A percentile compares a stretch with the other conserved stretches of the same genome.
These are phyloP conservation scores for Skeletonema marinoi DNA, from an alignment of 108 stramenopile genomes.

Conservation along the genomic window DNA sequence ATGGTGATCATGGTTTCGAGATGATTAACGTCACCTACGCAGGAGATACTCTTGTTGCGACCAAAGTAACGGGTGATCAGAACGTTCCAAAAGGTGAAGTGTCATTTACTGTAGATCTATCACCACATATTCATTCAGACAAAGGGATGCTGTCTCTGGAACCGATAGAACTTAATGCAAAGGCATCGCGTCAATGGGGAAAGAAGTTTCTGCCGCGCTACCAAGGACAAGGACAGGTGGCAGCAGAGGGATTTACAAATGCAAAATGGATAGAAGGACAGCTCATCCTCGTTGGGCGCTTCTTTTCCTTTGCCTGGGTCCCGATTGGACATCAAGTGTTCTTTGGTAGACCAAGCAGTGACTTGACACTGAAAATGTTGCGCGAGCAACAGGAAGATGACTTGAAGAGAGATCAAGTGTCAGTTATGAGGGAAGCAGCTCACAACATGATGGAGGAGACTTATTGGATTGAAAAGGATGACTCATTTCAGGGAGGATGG, in stretches of 20 bases:
- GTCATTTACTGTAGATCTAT: conserved; percentile 72
- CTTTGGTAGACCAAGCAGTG: conserved; percentile 73
- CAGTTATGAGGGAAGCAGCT: conserved; percentile 19
- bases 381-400: conserved; percentile 30
- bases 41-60: conserved; percentile 63
- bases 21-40: conserved; percentile 83
- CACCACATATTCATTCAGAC: conserved; percentile 18
- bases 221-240: conserved; percentile 71
- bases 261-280: conserved; percentile 78
- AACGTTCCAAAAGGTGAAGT: conserved; percentile 73
- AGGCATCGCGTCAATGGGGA: conserved; percentile 71
- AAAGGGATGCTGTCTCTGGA: conserved; percentile 32
- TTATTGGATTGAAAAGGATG: conserved; percentile 29
- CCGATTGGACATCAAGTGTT: conserved; percentile 82
- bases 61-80: conserved; percentile 77
- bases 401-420: conserved; percentile 20
- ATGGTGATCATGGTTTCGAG: conserved; percentile 78
- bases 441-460: conserved; percentile 28
- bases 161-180: conserved; percentile 68
- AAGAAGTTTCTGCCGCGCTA: conserved; percentile 64
- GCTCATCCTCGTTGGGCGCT: conserved; percentile 70
- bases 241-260: conserved; percentile 59
- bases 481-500: conserved; percentile 17
- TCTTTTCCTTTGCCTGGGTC: conserved; percentile 81
- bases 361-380: conserved; percentile 67